Evolutionary conservation across 2,329 filamentous ascomycete species (phyloP).

Genomic region (Pseudogymnoascus destructans): DNA sequence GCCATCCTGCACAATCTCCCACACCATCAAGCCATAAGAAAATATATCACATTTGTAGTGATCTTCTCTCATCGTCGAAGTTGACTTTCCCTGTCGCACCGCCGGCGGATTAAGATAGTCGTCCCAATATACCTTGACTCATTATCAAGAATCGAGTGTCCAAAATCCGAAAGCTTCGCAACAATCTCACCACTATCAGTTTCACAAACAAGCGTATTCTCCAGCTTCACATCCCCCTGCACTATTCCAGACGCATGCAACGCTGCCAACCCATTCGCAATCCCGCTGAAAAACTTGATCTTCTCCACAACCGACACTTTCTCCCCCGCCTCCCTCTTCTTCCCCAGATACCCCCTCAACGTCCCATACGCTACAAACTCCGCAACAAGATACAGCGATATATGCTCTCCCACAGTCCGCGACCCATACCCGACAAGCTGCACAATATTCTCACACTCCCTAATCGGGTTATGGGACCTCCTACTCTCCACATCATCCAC

Average conservation of each 20-base stretch:
- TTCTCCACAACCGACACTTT: neutral
- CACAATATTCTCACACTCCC: neutral
- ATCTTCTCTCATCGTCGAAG: neutral
- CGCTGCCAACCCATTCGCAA: neutral
- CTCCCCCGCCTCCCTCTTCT: neutral
- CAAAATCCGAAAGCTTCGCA: conserved; percentile 7
- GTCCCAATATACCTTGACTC: conserved; percentile 7
- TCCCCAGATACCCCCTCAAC: neutral
- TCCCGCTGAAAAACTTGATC: neutral
- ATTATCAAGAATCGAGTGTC: neutral
- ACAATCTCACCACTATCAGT: neutral
- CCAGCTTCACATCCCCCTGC: neutral
- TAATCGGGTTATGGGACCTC: neutral
- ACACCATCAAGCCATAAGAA: conserved; percentile 7
- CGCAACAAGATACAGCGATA: conserved; percentile 1
- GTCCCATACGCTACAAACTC: neutral
- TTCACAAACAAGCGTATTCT: neutral
- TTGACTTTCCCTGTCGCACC: neutral
- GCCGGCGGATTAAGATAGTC: neutral
- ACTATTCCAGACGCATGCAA: neutral
- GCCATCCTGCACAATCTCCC: neutral
- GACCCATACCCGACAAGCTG: neutral
- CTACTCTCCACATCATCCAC: neutral
- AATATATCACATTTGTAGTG: conserved; percentile 3
- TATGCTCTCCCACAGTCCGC: neutral